Evolutionary conservation across 1,284 basidiomycete species (phyloP), one percentile per base, ranked within the genome.

Genomic region (Leccinum variabile): DNA sequence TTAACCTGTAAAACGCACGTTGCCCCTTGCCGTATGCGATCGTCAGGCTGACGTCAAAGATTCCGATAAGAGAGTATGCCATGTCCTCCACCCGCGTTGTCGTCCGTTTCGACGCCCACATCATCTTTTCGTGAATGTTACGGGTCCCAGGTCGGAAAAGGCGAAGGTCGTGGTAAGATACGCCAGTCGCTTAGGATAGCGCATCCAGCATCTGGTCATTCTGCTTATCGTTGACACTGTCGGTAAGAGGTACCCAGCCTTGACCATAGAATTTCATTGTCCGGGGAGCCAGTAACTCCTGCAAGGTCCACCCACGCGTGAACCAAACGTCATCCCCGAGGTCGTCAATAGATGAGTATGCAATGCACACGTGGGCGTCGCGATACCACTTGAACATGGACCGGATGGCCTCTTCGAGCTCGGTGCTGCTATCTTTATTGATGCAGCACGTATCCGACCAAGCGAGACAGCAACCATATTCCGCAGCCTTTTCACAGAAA

Each of bases 361-460:
- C 74, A 35, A 72, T 73, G 62, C 74, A 75, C 9, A 70, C 62
- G 32, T 75, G 57, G 2, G 72, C 35, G 2, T 72, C 69, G 3
- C 68, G 71, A 52, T 72, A 72, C 74, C 72, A 72, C 59, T 71
- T 74, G 62, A 72, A 72, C 71, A 74, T 75, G 33, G 74, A 72
- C 13, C 71, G 72, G 33, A 75, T 72, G 0, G 74, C 71, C 53
- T 72, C 74, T 53, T 75, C 72, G 1, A 75, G 74, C 44, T 72
- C 71, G 3, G 71, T 65, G 33, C 72, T 68, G 35, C 69, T 72
- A 3, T 69, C 68, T 11, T 69, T 69, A 28, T 72, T 72, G 25
- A 72, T 72, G 13, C 71, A 73, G 14, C 69, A 72, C 9, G 71
- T 72, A 39, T 72, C 71, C n/a, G 71, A 75, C 71, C 74, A 72